Evolutionary conservation across 1,139 yeast genomes (phyloP).

Genomic region (Hansenula lynferdii): DNA sequence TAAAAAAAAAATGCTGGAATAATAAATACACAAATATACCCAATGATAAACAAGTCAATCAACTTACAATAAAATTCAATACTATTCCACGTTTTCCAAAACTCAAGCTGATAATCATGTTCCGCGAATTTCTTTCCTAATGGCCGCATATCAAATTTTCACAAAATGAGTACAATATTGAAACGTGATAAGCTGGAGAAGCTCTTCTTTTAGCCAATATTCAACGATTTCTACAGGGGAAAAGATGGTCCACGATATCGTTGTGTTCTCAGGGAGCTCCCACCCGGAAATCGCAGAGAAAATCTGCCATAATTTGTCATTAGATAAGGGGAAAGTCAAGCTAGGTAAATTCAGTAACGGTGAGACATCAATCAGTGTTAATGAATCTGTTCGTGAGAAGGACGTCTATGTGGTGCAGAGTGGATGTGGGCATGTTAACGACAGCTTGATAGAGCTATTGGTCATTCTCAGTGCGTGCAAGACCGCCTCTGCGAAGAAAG

Average conservation of each 20-base stretch:
- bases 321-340: constrained; percentile 55
- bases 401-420: constrained; percentile 72
- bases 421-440: constrained; percentile 90
- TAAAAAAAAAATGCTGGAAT: too few species aligned
- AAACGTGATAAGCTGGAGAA: neutral
- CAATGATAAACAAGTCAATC: too few species aligned
- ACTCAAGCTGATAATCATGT: too few species aligned
- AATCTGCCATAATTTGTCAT: constrained; percentile 62
- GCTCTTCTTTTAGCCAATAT: too few species aligned
- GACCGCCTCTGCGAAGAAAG: constrained; percentile 89
- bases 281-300: constrained; percentile 56
- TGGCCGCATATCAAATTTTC: too few species aligned
- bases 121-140: too few species aligned
- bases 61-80: too few species aligned
- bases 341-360: constrained; percentile 73
- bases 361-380: constrained; percentile 81
- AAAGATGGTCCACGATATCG: constrained; percentile 52
- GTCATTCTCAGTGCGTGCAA: constrained; percentile 93
- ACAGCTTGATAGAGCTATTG: constrained; percentile 80
- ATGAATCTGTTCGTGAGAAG: constrained; percentile 86
- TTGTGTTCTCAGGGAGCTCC: constrained; percentile 68
- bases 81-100: too few species aligned
- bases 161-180: too few species aligned
- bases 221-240: too few species aligned
- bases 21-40: too few species aligned